Base-by-base conservation (phyloP, 148 eudicot genomes). In the Nepenthes mirabilis region DNA sequence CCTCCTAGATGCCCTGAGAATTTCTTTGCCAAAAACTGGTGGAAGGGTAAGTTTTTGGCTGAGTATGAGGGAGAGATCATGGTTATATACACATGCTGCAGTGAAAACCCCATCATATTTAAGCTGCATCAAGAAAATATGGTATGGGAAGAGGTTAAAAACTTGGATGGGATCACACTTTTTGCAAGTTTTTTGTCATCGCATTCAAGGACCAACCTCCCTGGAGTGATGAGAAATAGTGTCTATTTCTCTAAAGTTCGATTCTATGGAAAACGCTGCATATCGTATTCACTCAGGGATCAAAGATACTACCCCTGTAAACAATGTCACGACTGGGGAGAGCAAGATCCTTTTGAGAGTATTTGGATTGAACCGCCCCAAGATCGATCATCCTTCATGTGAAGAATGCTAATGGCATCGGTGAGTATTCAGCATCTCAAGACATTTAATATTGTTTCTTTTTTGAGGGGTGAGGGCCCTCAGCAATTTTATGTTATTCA, bases 301-400 rank as follows among this genome's bases (percentile, higher is more conserved):
- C 45, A 68, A 61, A 82, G 95, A 72, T 87, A 87, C 66, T 87
- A 83, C 60, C 95, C 95, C 34, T 69, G 87, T 50, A 87, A 87
- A 71, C 85, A 87, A 73, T 82, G 79, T 50, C 82, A 87, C 70
- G 95, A 87, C 36, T 87, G 95, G 95, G 90, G 90, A 69, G 90
- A 87, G 72, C 87, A 87, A 79, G 87, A 87, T 76, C 95, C 95
- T 36, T 87, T 83, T 61, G 90, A 83, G 65, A 79, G 84, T 75
- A 78, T 87, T 58, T 87, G 95, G 95, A 80, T 87, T 33, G 95
- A 87, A 61, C 83, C 90, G 43, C 95, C 95, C 11, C 59, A 72
- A 52, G 90, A 82, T 69, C 73, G 64, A 23, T 75, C 83, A 63
- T 13, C 60, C 63, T 81, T 82, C 73, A 58, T 33, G 37, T 83